phyloP scores from a whole-genome alignment of 1,284 basidiomycete genomes.

The Pholiota adiposa region DNA sequence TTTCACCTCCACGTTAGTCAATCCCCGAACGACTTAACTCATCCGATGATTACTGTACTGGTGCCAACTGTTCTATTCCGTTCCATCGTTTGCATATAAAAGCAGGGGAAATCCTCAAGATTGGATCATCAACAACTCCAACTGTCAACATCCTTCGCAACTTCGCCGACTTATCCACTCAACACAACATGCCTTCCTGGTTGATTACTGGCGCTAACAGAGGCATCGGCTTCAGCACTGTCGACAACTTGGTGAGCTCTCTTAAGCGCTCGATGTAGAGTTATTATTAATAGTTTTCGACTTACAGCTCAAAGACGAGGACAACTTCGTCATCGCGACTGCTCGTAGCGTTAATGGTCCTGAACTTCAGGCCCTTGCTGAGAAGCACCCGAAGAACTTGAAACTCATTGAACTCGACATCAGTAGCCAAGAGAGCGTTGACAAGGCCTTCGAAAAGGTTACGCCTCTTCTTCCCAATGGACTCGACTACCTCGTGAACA shows the following conservation, averaged over 20 bases:
- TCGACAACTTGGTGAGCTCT: slow-evolving; percentile 20
- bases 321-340: slow-evolving; percentile 26
- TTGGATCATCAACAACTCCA: not conserved
- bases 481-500: slow-evolving; percentile 27
- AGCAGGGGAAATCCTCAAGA: not conserved
- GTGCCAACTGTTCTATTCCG: not conserved
- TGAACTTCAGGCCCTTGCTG: slow-evolving; percentile 16
- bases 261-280: not conserved
- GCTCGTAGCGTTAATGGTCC: slow-evolving; percentile 17
- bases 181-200: slow-evolving; percentile 23
- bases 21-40: not conserved
- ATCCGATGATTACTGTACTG: not conserved
- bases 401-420: slow-evolving; percentile 20
- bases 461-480: slow-evolving; percentile 24
- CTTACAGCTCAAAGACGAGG: slow-evolving; percentile 22
- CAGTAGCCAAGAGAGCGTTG: slow-evolving; percentile 19
- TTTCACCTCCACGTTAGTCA: not conserved
- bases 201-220: slow-evolving; percentile 27
- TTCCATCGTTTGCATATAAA: not conserved
- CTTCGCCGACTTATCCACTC: not conserved
- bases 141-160: not conserved
- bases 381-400: slow-evolving; percentile 14
- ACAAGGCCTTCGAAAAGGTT: slow-evolving; percentile 16
- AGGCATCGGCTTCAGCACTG: slow-evolving; percentile 24
- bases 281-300: not conserved